A percentile compares a stretch with the other conserved stretches of the same genome.
These are phyloP conservation scores for Monosporascus sp. DNA, from an alignment of 2,329 filamentous ascomycete species.

Conservation along the genomic window DNA sequence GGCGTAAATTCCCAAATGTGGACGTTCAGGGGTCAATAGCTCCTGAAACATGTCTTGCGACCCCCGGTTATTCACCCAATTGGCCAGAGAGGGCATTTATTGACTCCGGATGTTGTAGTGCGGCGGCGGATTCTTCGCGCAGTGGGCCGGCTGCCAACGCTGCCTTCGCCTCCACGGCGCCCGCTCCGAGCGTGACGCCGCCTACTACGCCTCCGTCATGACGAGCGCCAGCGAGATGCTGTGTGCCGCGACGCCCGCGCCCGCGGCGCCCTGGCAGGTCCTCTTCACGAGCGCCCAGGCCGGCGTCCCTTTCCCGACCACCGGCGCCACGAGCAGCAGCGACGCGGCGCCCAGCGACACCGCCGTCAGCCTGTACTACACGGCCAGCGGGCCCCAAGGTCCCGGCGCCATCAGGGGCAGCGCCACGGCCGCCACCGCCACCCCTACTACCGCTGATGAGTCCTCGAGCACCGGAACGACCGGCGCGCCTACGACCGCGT, in stretches of 20 bases:
- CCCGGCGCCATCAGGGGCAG: conserved; percentile 37
- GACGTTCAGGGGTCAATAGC: no score
- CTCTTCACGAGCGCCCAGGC: conserved; percentile 28
- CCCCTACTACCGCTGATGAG: no score
- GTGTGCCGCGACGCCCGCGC: conserved; percentile 26
- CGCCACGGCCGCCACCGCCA: conserved; percentile 29
- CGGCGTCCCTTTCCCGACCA: conserved; percentile 23
- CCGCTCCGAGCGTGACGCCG: conserved; percentile 29
- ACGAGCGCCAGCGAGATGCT: conserved; percentile 28
- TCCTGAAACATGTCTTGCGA: no score
- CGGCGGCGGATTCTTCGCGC: conserved; percentile 35
- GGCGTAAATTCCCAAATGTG: no score
- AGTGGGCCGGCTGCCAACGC: conserved; percentile 37
- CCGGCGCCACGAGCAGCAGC: conserved; percentile 23
- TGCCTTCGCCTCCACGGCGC: conserved; percentile 37
- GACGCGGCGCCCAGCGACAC: conserved; percentile 32
- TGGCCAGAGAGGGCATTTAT: no score
- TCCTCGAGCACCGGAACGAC: no score
- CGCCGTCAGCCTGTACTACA: conserved; percentile 39
- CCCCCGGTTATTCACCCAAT: no score
- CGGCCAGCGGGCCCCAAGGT: conserved; percentile 31
- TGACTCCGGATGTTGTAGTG: conserved; percentile 17
- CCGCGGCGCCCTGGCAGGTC: conserved; percentile 25
- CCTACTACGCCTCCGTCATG: conserved; percentile 30
- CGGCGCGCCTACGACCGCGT: no score